These are phyloP conservation scores for Aspergillus versicolor DNA, from an alignment of 2,329 filamentous ascomycete genomes.

Conservation along the genomic window DNA sequence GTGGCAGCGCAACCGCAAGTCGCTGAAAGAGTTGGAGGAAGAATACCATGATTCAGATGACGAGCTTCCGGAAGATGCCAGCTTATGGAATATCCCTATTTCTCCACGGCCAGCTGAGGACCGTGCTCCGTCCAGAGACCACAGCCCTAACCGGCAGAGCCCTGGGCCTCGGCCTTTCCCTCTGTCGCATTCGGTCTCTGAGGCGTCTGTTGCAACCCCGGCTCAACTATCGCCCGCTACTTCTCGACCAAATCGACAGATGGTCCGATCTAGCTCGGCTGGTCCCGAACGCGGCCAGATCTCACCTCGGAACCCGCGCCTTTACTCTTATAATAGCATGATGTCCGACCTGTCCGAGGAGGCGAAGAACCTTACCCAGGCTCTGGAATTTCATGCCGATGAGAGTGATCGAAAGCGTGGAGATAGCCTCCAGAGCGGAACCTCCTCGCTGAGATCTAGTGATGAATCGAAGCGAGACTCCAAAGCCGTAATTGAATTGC, in stretches of 20 bases:
- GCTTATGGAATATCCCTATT: constrained; percentile 52
- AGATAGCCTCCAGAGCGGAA: constrained; percentile 48
- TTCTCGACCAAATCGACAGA: constrained; percentile 30
- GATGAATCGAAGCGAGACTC: constrained; percentile 39
- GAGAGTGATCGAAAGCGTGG: constrained; percentile 47
- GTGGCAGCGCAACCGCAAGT: constrained; percentile 47
- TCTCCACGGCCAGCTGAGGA: constrained; percentile 46
- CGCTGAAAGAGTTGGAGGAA: constrained; percentile 48
- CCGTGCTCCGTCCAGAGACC: constrained; percentile 38
- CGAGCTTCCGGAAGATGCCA: constrained; percentile 51
- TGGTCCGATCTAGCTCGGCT: constrained; percentile 38
- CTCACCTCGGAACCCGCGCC: constrained; percentile 44
- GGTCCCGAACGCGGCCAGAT: constrained; percentile 43
- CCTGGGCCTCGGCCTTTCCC: constrained; percentile 43
- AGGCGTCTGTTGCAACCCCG: constrained; percentile 25
- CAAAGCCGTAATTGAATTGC: constrained; percentile 50
- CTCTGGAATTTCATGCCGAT: constrained; percentile 58
- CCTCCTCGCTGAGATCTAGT: constrained; percentile 35
- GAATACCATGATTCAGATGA: constrained; percentile 54
- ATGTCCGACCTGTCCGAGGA: constrained; percentile 60
- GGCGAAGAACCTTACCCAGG: constrained; percentile 59
- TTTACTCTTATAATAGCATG: constrained; percentile 60
- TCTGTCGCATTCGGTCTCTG: constrained; percentile 39
- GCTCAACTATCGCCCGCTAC: constrained; percentile 26
- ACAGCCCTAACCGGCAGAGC: constrained; percentile 44